Evolutionary conservation across 1,284 basidiomycete species (phyloP).

Genomic region (Rhodotorula sp.): DNA sequence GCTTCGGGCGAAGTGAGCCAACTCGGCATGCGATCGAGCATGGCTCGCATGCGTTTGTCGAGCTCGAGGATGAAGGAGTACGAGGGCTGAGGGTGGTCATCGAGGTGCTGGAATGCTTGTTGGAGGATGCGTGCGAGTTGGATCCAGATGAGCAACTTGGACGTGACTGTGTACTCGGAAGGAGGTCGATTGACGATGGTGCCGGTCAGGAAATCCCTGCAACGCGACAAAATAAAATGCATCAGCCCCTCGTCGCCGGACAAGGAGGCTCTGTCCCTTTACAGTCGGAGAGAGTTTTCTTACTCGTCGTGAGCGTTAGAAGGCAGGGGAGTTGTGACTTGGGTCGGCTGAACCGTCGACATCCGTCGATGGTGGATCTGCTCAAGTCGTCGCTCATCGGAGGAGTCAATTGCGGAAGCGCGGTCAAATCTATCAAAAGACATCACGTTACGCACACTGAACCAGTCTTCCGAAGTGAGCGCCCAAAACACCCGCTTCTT

Average conservation of each 20-base stretch:
- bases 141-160: constrained; percentile 14
- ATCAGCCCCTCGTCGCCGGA: neutral
- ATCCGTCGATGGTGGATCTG: constrained; percentile 9
- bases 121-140: constrained; percentile 24
- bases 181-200: constrained; percentile 7
- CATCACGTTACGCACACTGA: neutral
- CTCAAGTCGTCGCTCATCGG: neutral
- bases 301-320: constrained; percentile 24
- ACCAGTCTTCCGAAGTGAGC: constrained; percentile 24
- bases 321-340: constrained; percentile 29
- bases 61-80: constrained; percentile 20
- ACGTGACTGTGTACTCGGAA: constrained; percentile 19
- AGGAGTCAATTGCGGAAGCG: too few species aligned
- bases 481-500: constrained; percentile 28
- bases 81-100: constrained; percentile 9
- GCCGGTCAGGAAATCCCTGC: constrained; percentile 23
- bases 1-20: constrained; percentile 8
- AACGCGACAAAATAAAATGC: neutral
- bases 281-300: neutral
- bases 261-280: neutral
- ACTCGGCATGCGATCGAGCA: constrained; percentile 22
- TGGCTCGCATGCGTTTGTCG: constrained; percentile 5
- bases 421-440: neutral
- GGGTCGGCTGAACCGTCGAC: constrained; percentile 17
- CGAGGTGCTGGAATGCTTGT: constrained; percentile 20